Evolutionary conservation across 805 yeast species (phyloP), one percentile per base, ranked within the genome.

Genomic region (Millerozyma miso): DNA sequence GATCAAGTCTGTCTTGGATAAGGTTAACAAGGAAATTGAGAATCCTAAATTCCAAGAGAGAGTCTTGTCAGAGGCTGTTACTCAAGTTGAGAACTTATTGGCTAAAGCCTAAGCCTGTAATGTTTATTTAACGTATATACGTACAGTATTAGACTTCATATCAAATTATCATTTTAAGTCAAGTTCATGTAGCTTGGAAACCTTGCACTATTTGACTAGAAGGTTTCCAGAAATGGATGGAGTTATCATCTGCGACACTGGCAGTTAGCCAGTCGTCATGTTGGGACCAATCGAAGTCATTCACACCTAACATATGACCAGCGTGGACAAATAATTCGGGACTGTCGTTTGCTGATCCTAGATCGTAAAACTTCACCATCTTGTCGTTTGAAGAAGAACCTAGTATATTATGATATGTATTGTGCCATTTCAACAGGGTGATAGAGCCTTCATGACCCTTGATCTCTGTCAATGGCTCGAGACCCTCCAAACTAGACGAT

Each of bases 1-100:
- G 60, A 81, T 95, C 55, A 73, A 85, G 62, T 61, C 89, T 45
- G 96, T 93, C 52, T 86, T 89, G 65, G 74, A 89, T 42, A 89
- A 88, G 76, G 93, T 91, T 60, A 81, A 87, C 77, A 72, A 83
- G 68, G 93, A 88, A 72, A 70, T 93, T 56, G 71, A 76, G 58
- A 84, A 85, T 73, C 81, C 96, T 49, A 87, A 87, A 76, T 88
- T 90, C 85, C 97, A 91, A 79, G 95, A 88, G 55, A 84, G 76
- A 69, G 85, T 88, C 43, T 84, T 93, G 69, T 79, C 81, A 60
- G 97, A 93, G 77, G 81, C 97, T 55, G 84, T 93, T 56, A 77
- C 86, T 60, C 98, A 93, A 62, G 78, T 91, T 59, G 99, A 93
- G 81, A 84, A 80, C 69, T 72, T 85, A 67, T 88, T 88, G 57